Conservation (phyloP, 495 filamentous ascomycete genomes). For the Neohortaea acidophila region DNA sequence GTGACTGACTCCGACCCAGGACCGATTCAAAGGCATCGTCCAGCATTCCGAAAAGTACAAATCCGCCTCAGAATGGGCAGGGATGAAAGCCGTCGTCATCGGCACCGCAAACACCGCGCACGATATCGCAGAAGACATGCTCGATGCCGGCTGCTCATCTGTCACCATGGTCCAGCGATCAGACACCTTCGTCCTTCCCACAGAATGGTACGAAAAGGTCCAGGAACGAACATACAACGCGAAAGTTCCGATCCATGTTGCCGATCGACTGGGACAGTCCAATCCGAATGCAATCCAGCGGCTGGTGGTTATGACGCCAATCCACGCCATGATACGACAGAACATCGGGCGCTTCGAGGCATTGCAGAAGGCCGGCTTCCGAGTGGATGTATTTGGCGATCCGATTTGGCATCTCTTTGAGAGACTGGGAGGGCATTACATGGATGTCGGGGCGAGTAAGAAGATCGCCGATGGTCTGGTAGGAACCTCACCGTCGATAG, state of each 20-base stretch:
- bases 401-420: constrained; percentile 20
- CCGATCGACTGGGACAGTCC: constrained; percentile 20
- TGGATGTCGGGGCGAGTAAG: constrained; percentile 28
- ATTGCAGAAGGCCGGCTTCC: constrained; percentile 25
- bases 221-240: constrained; percentile 23
- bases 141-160: constrained; percentile 24
- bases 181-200: constrained; percentile 22
- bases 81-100: constrained; percentile 29
- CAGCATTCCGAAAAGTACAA: constrained; percentile 28
- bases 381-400: constrained; percentile 22
- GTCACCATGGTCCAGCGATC: constrained; percentile 30
- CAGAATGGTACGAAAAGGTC: constrained; percentile 13
- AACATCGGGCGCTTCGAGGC: constrained; percentile 25
- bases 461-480: constrained; percentile 25
- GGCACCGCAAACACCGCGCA: constrained; percentile 36
- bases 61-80: constrained; percentile 20
- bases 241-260: constrained; percentile 18
- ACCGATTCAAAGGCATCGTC: constrained; percentile 23
- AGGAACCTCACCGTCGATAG: not conserved
- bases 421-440: constrained; percentile 29
- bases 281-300: constrained; percentile 18
- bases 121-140: constrained; percentile 33
- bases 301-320: constrained; percentile 4
- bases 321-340: constrained; percentile 1
- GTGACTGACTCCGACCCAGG: constrained; percentile 2